Evolutionary conservation across 805 yeast species (phyloP), one percentile per base, ranked within the genome.

Genomic region (Yarrowia sp.): DNA sequence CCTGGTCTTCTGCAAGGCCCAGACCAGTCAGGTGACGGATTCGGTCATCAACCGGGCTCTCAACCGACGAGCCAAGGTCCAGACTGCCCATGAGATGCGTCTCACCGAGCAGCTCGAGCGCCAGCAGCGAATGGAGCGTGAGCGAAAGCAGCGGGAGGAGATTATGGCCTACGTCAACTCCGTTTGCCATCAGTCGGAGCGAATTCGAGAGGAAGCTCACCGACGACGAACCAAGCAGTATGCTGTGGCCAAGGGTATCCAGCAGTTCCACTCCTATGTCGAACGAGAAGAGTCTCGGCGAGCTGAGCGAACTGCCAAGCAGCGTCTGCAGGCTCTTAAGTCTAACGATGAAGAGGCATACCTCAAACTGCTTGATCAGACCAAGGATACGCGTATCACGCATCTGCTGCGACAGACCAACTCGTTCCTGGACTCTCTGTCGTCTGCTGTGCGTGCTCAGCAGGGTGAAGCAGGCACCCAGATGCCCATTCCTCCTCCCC

Each of bases 301-400:
- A 71, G 81, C 90, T n/a, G 99, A 95, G 78, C 86, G 88, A 73
- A 95, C 91, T 76, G 99, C 99, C 43, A 94, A 92, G 78, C 98
- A 94, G 77, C 96, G 99, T 88, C 86, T 95, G 76, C 97, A 91
- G 79, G 98, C 98, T 9, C 86, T 95, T 83, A 91, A 91, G 73
- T 90, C 96, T 67, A 95, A 94, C 78, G 98, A 94, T 79, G 99
- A 95, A 79, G 99, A 94, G 78, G 98, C 98, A 0, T 94, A 94
- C 80, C 84, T 95, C 80, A 95, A 94, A 77, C 84, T 94, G 74
- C 85, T 94, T 71, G 98, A 94, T 76, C 98, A 95, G 78, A 93
- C 99, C 14, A 94, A 94, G 78, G 99, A 94, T 79, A 94, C 97
- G 1, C 91, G 99, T 84, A 93, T 94, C 76, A 95, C 98, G 0